Percentiles rank a stretch among this genome's conserved stretches.
Evolutionary conservation across 805 yeast genomes (phyloP).

Genomic region (Metschnikowia colocasiae): DNA sequence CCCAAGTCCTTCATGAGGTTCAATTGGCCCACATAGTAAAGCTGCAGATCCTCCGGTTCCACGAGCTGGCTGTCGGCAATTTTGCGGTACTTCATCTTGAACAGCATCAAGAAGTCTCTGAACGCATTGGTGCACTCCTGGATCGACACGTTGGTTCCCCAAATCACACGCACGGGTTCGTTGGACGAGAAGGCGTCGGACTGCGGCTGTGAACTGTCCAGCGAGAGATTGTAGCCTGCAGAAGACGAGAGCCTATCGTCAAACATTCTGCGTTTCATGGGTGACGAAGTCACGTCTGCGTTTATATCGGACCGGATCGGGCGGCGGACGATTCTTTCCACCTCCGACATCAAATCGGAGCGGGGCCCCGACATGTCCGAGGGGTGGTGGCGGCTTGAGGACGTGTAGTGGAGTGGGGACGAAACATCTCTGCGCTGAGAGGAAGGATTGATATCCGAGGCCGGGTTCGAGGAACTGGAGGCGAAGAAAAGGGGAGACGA

Average conservation of each 20-base stretch:
- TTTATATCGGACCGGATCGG: constrained; percentile 75
- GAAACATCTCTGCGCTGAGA: constrained; percentile 34
- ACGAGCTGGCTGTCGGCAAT: constrained; percentile 40
- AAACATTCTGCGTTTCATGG: constrained; percentile 54
- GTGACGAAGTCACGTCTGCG: constrained; percentile 67
- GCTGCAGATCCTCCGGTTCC: constrained; percentile 59
- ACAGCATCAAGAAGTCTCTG: constrained; percentile 78
- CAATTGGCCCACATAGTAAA: constrained; percentile 70
- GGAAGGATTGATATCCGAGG: constrained; percentile 29
- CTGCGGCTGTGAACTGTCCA: constrained; percentile 24
- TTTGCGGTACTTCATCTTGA: constrained; percentile 72
- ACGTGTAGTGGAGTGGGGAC: constrained; percentile 50
- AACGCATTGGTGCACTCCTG: constrained; percentile 80
- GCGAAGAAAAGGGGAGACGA: constrained; percentile 57
- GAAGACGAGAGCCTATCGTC: constrained; percentile 33
- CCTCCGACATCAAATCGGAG: constrained; percentile 44
- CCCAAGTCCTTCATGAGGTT: constrained; percentile 75
- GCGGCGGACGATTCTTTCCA: constrained; percentile 43
- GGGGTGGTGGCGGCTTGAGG: constrained; percentile 30
- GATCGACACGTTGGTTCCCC: constrained; percentile 98
- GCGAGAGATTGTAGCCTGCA: constrained; percentile 14
- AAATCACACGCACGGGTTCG: constrained; percentile 86
- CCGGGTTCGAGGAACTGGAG: constrained; percentile 43
- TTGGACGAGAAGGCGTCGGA: constrained; percentile 32
- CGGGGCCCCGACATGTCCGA: constrained; percentile 39